phyloP scores from a whole-genome alignment of 371 early-diverging fungal genomes.

The Syncephalastrum sp. region DNA sequence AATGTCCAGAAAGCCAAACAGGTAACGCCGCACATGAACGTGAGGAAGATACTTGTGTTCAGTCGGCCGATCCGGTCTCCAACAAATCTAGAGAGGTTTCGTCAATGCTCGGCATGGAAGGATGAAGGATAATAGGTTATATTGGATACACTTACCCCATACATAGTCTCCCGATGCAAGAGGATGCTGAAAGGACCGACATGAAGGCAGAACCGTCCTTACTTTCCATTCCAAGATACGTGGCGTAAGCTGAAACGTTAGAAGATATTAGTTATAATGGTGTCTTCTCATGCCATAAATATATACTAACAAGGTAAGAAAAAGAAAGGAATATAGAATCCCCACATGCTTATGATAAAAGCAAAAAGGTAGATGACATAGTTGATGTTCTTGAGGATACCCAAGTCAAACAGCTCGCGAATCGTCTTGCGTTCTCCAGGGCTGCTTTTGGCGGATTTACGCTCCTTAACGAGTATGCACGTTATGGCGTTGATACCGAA shows the following conservation, averaged over 20 bases:
- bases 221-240: conserved; percentile 13
- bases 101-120: not conserved
- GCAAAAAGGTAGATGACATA: conserved; percentile 14
- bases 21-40: not conserved
- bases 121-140: not conserved
- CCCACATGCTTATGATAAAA: conserved; percentile 13
- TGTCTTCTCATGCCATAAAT: not conserved
- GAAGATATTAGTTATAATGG: not conserved
- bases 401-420: conserved; percentile 15
- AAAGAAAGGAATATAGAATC: conserved; percentile 22
- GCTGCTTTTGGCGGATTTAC: not conserved
- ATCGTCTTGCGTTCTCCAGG: conserved; percentile 1
- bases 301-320: conserved; percentile 22
- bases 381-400: conserved; percentile 9
- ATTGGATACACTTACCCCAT: conserved; percentile 10
- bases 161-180: conserved; percentile 14
- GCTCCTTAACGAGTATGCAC: conserved; percentile 16
- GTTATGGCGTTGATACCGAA: conserved; percentile 12
- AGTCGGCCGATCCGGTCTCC: conserved; percentile 15
- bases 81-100: conserved; percentile 4
- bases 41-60: conserved; percentile 9
- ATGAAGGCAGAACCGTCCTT: conserved; percentile 13
- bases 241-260: conserved; percentile 15
- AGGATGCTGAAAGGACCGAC: conserved; percentile 15
- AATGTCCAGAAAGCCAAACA: conserved; percentile 29